These are phyloP conservation scores for Amoebophrya sp. DNA, from an alignment of 169 alveolate species.

Conservation along the genomic window DNA sequence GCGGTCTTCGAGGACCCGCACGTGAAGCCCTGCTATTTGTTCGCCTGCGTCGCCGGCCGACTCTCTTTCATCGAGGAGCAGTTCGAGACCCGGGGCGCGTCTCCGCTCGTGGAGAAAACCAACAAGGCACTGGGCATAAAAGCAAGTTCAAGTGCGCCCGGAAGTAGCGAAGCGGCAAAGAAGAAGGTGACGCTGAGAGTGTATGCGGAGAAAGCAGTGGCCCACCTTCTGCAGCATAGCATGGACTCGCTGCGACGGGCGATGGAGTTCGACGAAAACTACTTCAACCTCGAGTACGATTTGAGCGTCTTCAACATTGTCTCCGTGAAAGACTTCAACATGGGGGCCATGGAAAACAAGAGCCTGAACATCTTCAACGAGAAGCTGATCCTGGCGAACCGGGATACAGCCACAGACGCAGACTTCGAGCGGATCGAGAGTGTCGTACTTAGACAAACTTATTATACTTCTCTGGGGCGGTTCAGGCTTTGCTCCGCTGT, in stretches of 20 bases:
- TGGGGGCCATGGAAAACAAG: constrained; percentile 87
- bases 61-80: neutral
- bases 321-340: constrained; percentile 71
- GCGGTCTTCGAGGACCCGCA: too few relatives aligned
- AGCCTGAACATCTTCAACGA: constrained; percentile 77
- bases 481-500: too few relatives aligned
- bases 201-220: constrained; percentile 59
- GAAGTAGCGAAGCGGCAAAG: neutral
- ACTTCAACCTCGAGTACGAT: constrained; percentile 75
- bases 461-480: too few relatives aligned
- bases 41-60: too few relatives aligned
- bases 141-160: too few relatives aligned
- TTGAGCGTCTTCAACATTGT: constrained; percentile 68
- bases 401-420: constrained; percentile 62
- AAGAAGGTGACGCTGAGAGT: constrained; percentile 53
- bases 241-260: constrained; percentile 63
- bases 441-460: too few relatives aligned
- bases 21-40: too few relatives aligned
- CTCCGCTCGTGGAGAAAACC: too few relatives aligned
- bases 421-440: constrained; percentile 63
- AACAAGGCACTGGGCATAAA: too few relatives aligned
- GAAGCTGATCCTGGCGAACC: constrained; percentile 65
- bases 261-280: constrained; percentile 83
- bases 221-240: constrained; percentile 60
- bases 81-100: neutral